Conservation (phyloP, 2,329 filamentous ascomycete species). For the Pseudogymnoascus sp. region DNA sequence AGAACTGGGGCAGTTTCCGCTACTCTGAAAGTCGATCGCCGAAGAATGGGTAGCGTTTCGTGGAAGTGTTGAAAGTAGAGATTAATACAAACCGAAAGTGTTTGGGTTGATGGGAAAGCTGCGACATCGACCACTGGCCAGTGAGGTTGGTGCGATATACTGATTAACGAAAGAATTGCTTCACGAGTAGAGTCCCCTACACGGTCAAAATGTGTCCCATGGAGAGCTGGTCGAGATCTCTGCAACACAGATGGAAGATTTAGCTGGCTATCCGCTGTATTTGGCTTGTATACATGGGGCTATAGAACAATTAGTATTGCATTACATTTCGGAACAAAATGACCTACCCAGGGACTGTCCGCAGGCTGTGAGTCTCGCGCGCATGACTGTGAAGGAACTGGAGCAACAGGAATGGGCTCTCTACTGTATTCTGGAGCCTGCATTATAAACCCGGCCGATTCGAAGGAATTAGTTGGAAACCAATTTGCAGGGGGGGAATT, state of each 20-base stretch:
- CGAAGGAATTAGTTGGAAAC: conserved; percentile 7
- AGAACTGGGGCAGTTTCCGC: not conserved
- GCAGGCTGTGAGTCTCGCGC: conserved; percentile 12
- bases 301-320: conserved; percentile 3
- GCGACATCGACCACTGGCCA: conserved; percentile 13
- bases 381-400: not conserved
- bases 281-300: conserved; percentile 16
- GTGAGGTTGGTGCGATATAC: conserved; percentile 12
- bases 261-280: conserved; percentile 12
- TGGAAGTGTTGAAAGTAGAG: conserved; percentile 16
- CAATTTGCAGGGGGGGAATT: conserved; percentile 12
- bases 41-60: conserved; percentile 14
- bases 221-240: conserved; percentile 11
- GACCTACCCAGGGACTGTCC: conserved; percentile 14
- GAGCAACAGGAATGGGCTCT: not conserved
- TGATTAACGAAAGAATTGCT: conserved; percentile 12
- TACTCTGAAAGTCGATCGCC: conserved; percentile 20
- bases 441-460: not conserved
- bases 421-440: not conserved
- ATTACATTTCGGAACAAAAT: not conserved
- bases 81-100: conserved; percentile 14
- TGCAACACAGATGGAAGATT: conserved; percentile 11
- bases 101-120: conserved; percentile 13
- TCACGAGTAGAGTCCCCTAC: conserved; percentile 12
- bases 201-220: conserved; percentile 9